Percentiles rank a stretch among this genome's conserved stretches.
Evolutionary conservation across 768 basidiomycete genomes (phyloP).

Genomic region (Fomitopsis pulvina): DNA sequence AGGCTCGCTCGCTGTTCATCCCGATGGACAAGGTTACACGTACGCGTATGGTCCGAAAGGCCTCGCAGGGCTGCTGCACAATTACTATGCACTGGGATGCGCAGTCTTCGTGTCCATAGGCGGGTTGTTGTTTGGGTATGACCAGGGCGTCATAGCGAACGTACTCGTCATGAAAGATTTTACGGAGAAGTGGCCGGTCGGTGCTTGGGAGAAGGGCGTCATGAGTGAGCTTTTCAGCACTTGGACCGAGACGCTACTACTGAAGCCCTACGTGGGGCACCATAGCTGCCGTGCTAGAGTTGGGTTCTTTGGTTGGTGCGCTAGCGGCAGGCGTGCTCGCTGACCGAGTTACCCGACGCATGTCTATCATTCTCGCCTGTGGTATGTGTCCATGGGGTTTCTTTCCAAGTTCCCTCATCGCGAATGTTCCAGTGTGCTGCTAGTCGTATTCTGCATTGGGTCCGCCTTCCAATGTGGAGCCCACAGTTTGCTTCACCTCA

Average conservation of each 20-base stretch:
- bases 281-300: constrained; percentile 68
- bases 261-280: not conserved
- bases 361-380: constrained; percentile 63
- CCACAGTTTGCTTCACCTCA: constrained; percentile 45
- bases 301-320: constrained; percentile 76
- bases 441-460: constrained; percentile 68
- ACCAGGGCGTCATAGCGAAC: constrained; percentile 84
- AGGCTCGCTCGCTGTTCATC: constrained; percentile 14
- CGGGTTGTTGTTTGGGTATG: constrained; percentile 75
- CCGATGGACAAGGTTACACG: constrained; percentile 34
- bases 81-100: constrained; percentile 59
- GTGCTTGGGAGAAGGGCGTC: constrained; percentile 64
- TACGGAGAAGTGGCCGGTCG: constrained; percentile 56
- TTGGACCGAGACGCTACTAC: not conserved
- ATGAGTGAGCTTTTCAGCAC: constrained; percentile 51
- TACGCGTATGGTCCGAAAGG: constrained; percentile 75
- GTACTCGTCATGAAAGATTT: constrained; percentile 82
- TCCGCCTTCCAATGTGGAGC: constrained; percentile 65
- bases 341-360: constrained; percentile 59
- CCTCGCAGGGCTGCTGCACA: constrained; percentile 53
- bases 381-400: constrained; percentile 32
- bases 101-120: constrained; percentile 74
- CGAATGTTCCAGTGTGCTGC: not conserved
- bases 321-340: constrained; percentile 60
- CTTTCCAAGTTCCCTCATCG: constrained; percentile 1